Conservation (phyloP, 306 rosid genomes). For the Cicer arietinum region DNA sequence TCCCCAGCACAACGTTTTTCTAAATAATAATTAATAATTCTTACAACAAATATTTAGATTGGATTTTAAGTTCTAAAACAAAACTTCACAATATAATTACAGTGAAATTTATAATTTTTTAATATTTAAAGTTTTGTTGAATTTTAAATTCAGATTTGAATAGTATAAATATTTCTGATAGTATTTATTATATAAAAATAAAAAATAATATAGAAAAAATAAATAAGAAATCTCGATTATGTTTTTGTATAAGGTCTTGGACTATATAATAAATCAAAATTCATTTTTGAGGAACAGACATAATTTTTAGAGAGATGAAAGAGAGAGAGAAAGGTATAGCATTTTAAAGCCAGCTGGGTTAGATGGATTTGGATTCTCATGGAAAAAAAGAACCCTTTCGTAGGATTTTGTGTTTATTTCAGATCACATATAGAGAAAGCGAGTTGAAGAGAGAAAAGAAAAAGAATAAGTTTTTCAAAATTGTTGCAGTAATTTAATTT, state of each 20-base stretch:
- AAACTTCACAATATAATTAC: too few species aligned
- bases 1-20: background rate
- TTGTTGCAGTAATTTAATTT: slow-evolving; percentile 32
- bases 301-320: slow-evolving; percentile 36
- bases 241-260: slow-evolving; percentile 2
- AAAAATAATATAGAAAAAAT: background rate
- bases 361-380: slow-evolving; percentile 49
- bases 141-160: too few species aligned
- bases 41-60: too few species aligned
- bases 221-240: background rate
- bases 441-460: slow-evolving; percentile 18
- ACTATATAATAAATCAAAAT: background rate
- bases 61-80: too few species aligned
- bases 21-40: background rate
- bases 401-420: slow-evolving; percentile 21
- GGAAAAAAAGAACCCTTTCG: slow-evolving; percentile 14
- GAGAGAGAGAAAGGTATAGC: slow-evolving; percentile 14
- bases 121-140: too few species aligned
- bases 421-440: slow-evolving; percentile 45
- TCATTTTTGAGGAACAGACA: slow-evolving; percentile 27
- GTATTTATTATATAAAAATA: too few species aligned
- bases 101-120: too few species aligned
- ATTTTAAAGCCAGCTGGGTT: slow-evolving; percentile 47
- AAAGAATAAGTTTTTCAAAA: background rate
- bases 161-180: too few species aligned